Evolutionary conservation across 257 asterid genomes (phyloP), one percentile per base, ranked within the genome.

Genomic region (Ocimum tenuiflorum): DNA sequence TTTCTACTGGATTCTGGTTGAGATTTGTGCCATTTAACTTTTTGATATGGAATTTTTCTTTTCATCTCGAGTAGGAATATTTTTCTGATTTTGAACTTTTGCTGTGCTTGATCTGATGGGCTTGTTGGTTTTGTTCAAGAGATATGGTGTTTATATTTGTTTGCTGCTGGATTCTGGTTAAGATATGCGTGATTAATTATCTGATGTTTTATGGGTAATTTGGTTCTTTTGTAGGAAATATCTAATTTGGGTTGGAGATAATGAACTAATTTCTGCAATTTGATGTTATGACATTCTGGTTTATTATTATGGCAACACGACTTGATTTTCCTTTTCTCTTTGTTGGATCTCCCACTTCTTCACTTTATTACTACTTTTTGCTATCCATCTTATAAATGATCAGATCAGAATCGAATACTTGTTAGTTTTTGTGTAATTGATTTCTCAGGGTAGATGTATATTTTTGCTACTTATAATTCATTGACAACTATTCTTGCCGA

Each of bases 331-430:
- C 19, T 58, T 77, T 74, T 23, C 48, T 33, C 35, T 35, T 53
- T 43, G 33, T 41, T 61, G 68, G 73, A 66, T 56, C 47, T 72
- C 45, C 19, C 57, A 3, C 14, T 42, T 35, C 13, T 20, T 49
- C 6, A 31, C 31, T 52, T 75, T 58, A 6, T 50, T 19, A 0
- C 22, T 70, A 60, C 24, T 19, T 14, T 45, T 11, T 7, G 41
- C 49, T 11, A 60, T 54, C 45, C 3, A 38, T 43, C 60, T 29
- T 13, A 63, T 74, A 63, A 42, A 53, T 54, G 66, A 43, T n/a
- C n/a, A 35, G 52, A 51, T 56, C 76, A 73, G 78, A 75, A 69
- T 72, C 73, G n/a, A 27, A 54, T 41, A 67, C 24, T 58, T 73
- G 41, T 36, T 20, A 15, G 5, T 51, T 15, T 27, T 24, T 24